Evolutionary conservation across 345 rosid species (phyloP).

Genomic region (Tarenaya hassleriana): DNA sequence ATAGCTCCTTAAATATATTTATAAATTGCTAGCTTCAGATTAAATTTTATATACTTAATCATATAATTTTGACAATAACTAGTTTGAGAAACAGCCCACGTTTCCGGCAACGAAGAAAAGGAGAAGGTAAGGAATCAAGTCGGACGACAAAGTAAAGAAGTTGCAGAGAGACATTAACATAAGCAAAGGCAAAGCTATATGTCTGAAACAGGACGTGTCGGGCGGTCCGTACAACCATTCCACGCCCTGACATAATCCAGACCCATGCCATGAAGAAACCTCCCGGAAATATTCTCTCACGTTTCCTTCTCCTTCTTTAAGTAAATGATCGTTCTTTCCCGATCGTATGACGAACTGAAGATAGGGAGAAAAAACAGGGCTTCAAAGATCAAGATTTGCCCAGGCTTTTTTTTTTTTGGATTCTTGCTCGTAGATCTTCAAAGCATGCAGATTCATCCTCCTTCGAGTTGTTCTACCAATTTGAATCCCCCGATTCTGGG

Average conservation of each 20-base stretch:
- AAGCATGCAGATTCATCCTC: constrained; percentile 26
- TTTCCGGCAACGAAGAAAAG: not conserved
- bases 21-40: too few species aligned
- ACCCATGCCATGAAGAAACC: too few species aligned
- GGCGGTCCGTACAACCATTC: constrained; percentile 20
- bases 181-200: constrained; percentile 32
- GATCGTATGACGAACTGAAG: too few species aligned
- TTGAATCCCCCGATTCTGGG: constrained; percentile 19
- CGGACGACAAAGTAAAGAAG: constrained; percentile 24
- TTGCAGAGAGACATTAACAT: constrained; percentile 25
- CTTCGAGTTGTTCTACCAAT: constrained; percentile 16
- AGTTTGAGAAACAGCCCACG: not conserved
- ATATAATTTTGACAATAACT: not conserved
- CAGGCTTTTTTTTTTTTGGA: constrained; percentile 4
- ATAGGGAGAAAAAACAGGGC: constrained; percentile 3
- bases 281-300: not conserved
- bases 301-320: constrained; percentile 12
- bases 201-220: constrained; percentile 32
- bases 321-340: too few species aligned
- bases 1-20: too few species aligned
- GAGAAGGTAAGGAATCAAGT: constrained; percentile 30
- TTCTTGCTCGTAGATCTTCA: constrained; percentile 11
- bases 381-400: constrained; percentile 21
- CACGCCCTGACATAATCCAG: too few species aligned
- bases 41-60: constrained; percentile 7